Evolutionary conservation across 192 early-diverging fungal species (phyloP), one percentile per base, ranked within the genome.

Genomic region (Phycomyces nitens): DNA sequence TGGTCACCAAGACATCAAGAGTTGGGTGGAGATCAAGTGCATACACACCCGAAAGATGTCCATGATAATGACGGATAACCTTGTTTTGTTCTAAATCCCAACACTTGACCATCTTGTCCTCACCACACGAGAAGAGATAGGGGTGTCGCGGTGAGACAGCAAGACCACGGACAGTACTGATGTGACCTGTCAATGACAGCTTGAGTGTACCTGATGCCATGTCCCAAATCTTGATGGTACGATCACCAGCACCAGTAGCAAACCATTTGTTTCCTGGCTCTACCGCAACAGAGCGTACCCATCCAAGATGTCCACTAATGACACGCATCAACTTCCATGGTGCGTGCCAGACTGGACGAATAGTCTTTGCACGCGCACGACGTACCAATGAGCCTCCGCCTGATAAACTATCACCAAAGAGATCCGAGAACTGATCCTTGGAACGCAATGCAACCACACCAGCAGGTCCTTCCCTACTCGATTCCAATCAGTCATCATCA

Each of bases 71-170:
- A 14, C 97, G 88, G 64, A 99, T 96, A 52, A 97, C 97, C 72
- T 98, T 97, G 82, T 99, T 99, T 65, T 89, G 89, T 77, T 99
- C 97, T 47, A 99, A 73, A 78, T 99, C 97, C 97, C 97, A 99
- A 76, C 96, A 99, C 72, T 97, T 98, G 60, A 99, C 89, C 86
- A 91, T 89, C 70, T 99, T 99, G 79, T 99, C 97, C 72, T 99
- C 97, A 52, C 95, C 97, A 62, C 84, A 86, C 1, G 95, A 97
- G 66, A 99, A 99, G 50, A 99, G 69, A 65, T 99, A 99, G 10
- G 97, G 97, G 63, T 99, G 97, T 5, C 97, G 86, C 5, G 88
- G 74, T 8, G 96, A 98, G 0, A 99, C 91, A 1, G 91, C 94
- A 39, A 99, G 80, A 5, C 96, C 96, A 40, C 96, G 90, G 4